A percentile compares a stretch with the other conserved stretches of the same genome.
These are phyloP conservation scores for Phaeoacremonium minimum DNA, from an alignment of 2,329 filamentous ascomycete species.

Conservation along the genomic window DNA sequence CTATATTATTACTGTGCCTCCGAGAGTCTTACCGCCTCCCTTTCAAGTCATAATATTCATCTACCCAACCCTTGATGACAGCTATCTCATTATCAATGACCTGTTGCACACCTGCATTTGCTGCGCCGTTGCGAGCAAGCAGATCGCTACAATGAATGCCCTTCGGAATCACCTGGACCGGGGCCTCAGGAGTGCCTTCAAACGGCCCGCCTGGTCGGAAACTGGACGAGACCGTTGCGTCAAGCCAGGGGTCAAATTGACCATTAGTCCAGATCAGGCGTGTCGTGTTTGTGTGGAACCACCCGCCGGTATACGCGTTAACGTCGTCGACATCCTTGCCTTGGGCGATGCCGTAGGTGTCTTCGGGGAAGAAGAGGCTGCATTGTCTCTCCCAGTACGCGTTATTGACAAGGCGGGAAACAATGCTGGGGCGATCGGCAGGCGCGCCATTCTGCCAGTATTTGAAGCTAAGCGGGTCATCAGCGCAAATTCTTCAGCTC, in stretches of 20 bases:
- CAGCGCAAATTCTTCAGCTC: too few relatives aligned
- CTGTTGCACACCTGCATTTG: slow-evolving; percentile 42
- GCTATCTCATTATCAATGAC: slow-evolving; percentile 46
- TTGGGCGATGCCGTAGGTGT: slow-evolving; percentile 22
- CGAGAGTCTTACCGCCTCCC: too few relatives aligned
- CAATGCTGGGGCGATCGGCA: slow-evolving; percentile 28
- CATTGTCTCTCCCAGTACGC: slow-evolving; percentile 37
- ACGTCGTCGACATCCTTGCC: slow-evolving; percentile 24
- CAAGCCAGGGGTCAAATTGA: slow-evolving; percentile 34
- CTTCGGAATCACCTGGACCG: slow-evolving; percentile 25
- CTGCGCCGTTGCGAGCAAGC: slow-evolving; percentile 38
- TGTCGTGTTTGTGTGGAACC: slow-evolving; percentile 32
- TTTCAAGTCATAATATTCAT: slow-evolving; percentile 37
- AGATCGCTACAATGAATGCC: slow-evolving; percentile 35
- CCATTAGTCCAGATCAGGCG: slow-evolving; percentile 34
- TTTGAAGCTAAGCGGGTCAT: slow-evolving; percentile 31
- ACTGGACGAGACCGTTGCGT: slow-evolving; percentile 28
- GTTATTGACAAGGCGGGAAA: slow-evolving; percentile 29
- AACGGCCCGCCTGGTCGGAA: slow-evolving; percentile 32
- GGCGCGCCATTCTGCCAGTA: slow-evolving; percentile 43
- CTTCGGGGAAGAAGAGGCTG: slow-evolving; percentile 40
- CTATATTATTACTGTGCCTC: too few relatives aligned
- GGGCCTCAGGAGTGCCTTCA: slow-evolving; percentile 23
- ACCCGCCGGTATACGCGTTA: slow-evolving; percentile 34
- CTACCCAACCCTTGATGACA: slow-evolving; percentile 50